Conservation (phyloP, 176 grass and related monocot species). For the Phragmites australis region DNA sequence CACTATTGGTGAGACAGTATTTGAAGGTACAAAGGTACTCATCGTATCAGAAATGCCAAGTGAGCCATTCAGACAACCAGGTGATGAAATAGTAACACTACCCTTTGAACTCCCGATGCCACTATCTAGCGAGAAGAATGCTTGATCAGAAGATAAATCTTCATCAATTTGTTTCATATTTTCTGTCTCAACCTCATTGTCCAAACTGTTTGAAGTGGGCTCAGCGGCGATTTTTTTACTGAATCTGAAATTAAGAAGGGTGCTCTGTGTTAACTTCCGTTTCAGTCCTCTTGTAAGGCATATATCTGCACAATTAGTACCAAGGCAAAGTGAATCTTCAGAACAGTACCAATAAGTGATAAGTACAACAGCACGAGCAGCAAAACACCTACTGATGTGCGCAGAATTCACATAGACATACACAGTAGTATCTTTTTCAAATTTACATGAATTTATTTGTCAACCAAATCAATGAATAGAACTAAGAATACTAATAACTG, state of each 20-base stretch:
- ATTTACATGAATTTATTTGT: not conserved
- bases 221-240: slow-evolving; percentile 32
- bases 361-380: too few species aligned
- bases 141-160: slow-evolving; percentile 10
- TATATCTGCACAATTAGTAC: slow-evolving; percentile 54
- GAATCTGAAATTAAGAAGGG: slow-evolving; percentile 89
- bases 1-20: not conserved
- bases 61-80: slow-evolving; percentile 33
- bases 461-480: not conserved
- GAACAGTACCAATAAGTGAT: not conserved
- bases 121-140: slow-evolving; percentile 1
- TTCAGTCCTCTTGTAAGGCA: slow-evolving; percentile 75
- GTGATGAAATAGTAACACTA: slow-evolving; percentile 16
- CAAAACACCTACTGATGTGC: too few species aligned
- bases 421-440: not conserved
- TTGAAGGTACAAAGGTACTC: not conserved
- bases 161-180: not conserved
- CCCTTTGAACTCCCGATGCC: slow-evolving; percentile 15
- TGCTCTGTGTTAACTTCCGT: slow-evolving; percentile 72
- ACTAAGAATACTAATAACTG: not conserved
- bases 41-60: slow-evolving; percentile 21
- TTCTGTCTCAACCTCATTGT: not conserved
- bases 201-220: not conserved
- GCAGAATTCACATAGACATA: not conserved
- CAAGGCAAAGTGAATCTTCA: slow-evolving; percentile 2